Evolutionary conservation across 768 basidiomycete species (phyloP), one percentile per base, ranked within the genome.

Genomic region (Collybiopsis confluens): DNA sequence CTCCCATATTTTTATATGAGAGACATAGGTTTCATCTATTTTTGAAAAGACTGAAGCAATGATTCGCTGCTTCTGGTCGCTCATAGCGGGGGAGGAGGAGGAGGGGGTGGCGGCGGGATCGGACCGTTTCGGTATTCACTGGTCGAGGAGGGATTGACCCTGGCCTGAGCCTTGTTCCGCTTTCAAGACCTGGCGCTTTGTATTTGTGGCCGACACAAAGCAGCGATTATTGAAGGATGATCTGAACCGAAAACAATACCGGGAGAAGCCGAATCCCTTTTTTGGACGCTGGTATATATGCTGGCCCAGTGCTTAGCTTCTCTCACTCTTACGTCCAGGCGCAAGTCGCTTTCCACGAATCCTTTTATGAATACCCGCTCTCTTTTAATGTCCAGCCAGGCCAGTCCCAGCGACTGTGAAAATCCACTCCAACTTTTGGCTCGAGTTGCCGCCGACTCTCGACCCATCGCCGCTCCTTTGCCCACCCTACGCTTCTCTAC

Each of bases 1-100:
- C 71, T 98, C 96, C 85, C 86, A 92, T 26, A 98, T 92, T 76
- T 95, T 97, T 67, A 96, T 61, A 70, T 95, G 94, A 36, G 85
- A 78, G 54, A 95, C 83, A 66, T 97, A 95, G 18, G 78, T 78
- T 68, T 97, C 93, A 55, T 85, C 86, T 0, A 84, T 77, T 62
- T 80, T 82, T 24, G 83, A 81, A 71, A 97, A 96, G 8, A 94
- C 86, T 4, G 92, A 94, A 1, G 80, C 70, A 60, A 93, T 84
- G 62, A 97, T 95, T 59, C 81, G 77, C 64, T 85, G 79, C 54
- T 78, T 77, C 55, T 83, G 74, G 57, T 83, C 79, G 36, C 69
- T 66, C 74, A 78, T 75, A 44, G 26, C 24, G 15, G 35, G 9
- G 23, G 52, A 30, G 21, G 16, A 44, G n/a, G 26, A 44, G 27